Evolutionary conservation across 768 basidiomycete genomes (phyloP).

Genomic region (Lyophyllum semitale): DNA sequence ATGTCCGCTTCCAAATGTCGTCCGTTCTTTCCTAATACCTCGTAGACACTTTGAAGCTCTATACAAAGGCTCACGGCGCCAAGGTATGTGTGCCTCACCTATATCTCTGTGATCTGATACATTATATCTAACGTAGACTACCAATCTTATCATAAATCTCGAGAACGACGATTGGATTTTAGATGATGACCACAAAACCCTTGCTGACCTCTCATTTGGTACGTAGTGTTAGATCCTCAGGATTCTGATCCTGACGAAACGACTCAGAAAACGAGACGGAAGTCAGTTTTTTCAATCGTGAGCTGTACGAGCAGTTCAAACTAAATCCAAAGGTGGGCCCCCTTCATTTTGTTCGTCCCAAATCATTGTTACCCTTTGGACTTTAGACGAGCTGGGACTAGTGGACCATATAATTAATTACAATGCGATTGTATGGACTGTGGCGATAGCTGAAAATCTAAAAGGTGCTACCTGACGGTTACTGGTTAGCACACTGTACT

Average conservation of each 20-base stretch:
- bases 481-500: slow-evolving; percentile 96
- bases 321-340: slow-evolving; percentile 72
- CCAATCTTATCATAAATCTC: slow-evolving; percentile 97
- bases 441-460: slow-evolving; percentile 30
- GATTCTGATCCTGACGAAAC: neutral
- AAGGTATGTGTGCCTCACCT: slow-evolving; percentile 58
- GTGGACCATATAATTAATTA: slow-evolving; percentile 36
- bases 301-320: slow-evolving; percentile 81
- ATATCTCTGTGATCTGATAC: neutral
- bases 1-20: neutral
- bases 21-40: slow-evolving; percentile 8
- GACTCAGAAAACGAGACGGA: slow-evolving; percentile 97
- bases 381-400: slow-evolving; percentile 49
- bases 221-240: slow-evolving; percentile 19
- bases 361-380: neutral
- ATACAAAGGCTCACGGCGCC: slow-evolving; percentile 91
- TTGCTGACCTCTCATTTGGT: slow-evolving; percentile 83
- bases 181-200: slow-evolving; percentile 58
- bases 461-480: slow-evolving; percentile 26
- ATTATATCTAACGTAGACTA: slow-evolving; percentile 59
- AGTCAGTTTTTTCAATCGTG: slow-evolving; percentile 85
- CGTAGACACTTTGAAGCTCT: slow-evolving; percentile 90
- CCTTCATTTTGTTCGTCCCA: neutral
- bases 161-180: slow-evolving; percentile 95
- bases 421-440: slow-evolving; percentile 36